Evolutionary conservation across 2,329 filamentous ascomycete genomes (phyloP).

Genomic region (Xylariaceae sp.): DNA sequence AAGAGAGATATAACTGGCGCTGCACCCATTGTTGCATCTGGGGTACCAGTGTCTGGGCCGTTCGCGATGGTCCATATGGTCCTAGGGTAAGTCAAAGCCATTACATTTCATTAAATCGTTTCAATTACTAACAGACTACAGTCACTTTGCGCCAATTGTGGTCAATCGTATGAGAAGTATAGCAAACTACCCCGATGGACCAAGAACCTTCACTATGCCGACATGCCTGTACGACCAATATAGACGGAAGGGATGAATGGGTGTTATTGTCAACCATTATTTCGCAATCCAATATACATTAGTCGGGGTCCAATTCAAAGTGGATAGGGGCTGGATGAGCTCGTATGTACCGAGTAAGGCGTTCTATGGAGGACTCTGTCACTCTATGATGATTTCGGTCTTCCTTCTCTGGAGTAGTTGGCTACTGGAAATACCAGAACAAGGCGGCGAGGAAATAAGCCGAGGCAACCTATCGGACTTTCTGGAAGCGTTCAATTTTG

Average conservation of each 20-base stretch:
- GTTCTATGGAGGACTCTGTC: constrained; percentile 4
- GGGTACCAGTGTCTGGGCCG: constrained; percentile 92
- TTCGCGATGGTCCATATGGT: constrained; percentile 87
- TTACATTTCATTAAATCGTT: background rate
- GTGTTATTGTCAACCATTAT: no score
- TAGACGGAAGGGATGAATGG: constrained; percentile 2
- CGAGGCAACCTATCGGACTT: background rate
- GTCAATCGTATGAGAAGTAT: constrained; percentile 86
- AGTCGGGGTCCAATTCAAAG: background rate
- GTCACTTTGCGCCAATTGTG: constrained; percentile 94
- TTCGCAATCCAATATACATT: no score
- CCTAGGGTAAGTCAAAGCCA: constrained; percentile 68
- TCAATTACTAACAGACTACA: constrained; percentile 44
- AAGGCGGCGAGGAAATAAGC: background rate
- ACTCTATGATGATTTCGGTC: background rate
- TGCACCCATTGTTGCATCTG: constrained; percentile 88
- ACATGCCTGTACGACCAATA: constrained; percentile 27
- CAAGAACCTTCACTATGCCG: constrained; percentile 66
- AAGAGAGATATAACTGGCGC: constrained; percentile 83
- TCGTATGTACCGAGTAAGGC: constrained; percentile 24
- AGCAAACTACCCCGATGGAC: constrained; percentile 81
- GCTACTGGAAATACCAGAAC: constrained; percentile 16
- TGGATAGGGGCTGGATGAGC: background rate
- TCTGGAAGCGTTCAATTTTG: background rate
- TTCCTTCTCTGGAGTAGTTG: constrained; percentile 11